Evolutionary conservation across 768 basidiomycete genomes (phyloP).

Genomic region (Pleurotus djamor): DNA sequence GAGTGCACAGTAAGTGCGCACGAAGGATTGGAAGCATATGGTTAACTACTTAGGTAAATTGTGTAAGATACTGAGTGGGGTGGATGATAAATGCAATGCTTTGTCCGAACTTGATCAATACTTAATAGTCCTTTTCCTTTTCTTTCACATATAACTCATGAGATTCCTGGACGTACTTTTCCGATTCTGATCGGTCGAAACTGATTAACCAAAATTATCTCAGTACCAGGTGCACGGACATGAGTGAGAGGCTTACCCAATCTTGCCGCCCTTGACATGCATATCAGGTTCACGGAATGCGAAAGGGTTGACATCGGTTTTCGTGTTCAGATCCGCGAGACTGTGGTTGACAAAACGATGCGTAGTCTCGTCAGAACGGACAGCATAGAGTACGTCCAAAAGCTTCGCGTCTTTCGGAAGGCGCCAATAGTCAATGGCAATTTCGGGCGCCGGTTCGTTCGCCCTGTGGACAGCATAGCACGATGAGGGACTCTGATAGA

Average conservation of each 20-base stretch:
- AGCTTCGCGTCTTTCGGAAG: constrained; percentile 70
- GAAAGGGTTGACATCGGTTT: constrained; percentile 86
- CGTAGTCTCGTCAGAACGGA: constrained; percentile 90
- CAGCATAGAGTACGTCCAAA: constrained; percentile 87
- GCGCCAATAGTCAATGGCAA: constrained; percentile 96
- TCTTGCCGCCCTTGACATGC: constrained; percentile 71
- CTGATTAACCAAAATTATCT: constrained; percentile 25
- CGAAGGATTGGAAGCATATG: not conserved
- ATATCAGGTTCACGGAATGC: constrained; percentile 89
- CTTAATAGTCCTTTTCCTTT: constrained; percentile 17
- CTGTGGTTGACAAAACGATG: constrained; percentile 92
- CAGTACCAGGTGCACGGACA: not conserved
- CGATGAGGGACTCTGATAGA: constrained; percentile 1
- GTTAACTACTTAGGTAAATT: not conserved
- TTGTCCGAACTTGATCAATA: not conserved
- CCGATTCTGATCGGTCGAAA: constrained; percentile 68
- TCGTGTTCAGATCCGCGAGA: constrained; percentile 77
- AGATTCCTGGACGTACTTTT: constrained; percentile 60
- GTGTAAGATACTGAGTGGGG: not conserved
- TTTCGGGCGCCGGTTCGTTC: constrained; percentile 73
- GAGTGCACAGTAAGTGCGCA: not conserved
- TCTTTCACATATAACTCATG: constrained; percentile 46
- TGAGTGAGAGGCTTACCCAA: constrained; percentile 51
- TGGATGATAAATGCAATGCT: not conserved
- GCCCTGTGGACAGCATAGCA: constrained; percentile 39